Percentiles rank a stretch among this genome's conserved stretches.
These are phyloP conservation scores for Acanthamoeba lenticulata DNA, from an alignment of 208 protist species.

Conservation along the genomic window DNA sequence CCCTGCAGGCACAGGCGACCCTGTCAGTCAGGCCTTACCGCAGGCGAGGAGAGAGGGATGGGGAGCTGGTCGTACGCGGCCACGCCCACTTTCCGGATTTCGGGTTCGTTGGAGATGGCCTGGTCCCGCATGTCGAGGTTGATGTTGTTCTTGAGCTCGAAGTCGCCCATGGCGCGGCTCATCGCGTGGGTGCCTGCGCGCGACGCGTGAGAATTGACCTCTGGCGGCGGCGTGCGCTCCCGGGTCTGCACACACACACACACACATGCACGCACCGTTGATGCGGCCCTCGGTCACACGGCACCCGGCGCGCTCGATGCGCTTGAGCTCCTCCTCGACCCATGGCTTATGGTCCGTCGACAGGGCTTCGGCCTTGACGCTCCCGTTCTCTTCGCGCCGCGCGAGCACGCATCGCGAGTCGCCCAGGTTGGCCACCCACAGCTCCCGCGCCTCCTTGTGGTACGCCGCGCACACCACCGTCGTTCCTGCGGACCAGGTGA, in stretches of 20 bases:
- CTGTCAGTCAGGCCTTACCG: not conserved
- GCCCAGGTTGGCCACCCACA: slow-evolving; percentile 54
- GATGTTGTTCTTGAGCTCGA: slow-evolving; percentile 65
- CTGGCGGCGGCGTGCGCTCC: not conserved
- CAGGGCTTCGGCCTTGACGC: not conserved
- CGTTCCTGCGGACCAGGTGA: not conserved
- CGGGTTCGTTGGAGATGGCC: slow-evolving; percentile 59
- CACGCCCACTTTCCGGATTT: not conserved
- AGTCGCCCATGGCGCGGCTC: slow-evolving; percentile 34
- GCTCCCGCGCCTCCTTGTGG: slow-evolving; percentile 1
- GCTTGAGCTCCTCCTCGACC: not conserved
- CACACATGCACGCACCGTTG: slow-evolving; percentile 37
- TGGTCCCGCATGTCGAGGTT: slow-evolving; percentile 61
- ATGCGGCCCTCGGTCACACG: slow-evolving; percentile 49
- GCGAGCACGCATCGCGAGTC: slow-evolving; percentile 36
- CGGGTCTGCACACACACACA: no score
- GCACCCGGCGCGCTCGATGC: slow-evolving; percentile 42
- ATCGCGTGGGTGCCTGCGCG: slow-evolving; percentile 32
- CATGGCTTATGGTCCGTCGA: slow-evolving; percentile 45
- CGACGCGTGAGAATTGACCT: no score
- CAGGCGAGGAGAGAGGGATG: not conserved
- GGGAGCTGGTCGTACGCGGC: not conserved
- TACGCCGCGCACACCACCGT: slow-evolving; percentile 12
- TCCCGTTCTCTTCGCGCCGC: not conserved
- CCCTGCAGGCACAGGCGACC: not conserved